Conservation (phyloP, 2,329 filamentous ascomycete genomes). For the Amesomyces nigricolor region DNA sequence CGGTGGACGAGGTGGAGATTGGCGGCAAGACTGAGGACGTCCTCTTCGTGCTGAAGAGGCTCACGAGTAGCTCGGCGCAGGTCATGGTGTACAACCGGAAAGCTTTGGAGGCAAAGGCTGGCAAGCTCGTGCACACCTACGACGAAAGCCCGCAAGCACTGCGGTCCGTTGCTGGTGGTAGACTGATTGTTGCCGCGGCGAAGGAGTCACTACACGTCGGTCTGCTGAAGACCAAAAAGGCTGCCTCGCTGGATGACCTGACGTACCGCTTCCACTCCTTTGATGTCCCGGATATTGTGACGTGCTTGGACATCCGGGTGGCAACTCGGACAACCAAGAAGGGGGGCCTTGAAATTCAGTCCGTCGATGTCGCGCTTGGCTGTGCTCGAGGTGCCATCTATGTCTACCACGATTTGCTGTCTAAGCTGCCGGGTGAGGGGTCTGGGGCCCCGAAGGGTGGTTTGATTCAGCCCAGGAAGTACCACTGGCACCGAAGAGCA, state of each 20-base stretch:
- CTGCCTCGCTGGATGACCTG: conserved; percentile 37
- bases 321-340: conserved; percentile 31
- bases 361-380: conserved; percentile 65
- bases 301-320: conserved; percentile 58
- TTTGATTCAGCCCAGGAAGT: conserved; percentile 54
- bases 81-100: conserved; percentile 44
- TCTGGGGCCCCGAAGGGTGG: conserved; percentile 39
- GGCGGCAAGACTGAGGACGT: conserved; percentile 38
- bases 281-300: conserved; percentile 57
- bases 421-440: conserved; percentile 46
- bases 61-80: conserved; percentile 33
- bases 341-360: conserved; percentile 26
- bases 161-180: conserved; percentile 44
- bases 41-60: conserved; percentile 43
- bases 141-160: conserved; percentile 25
- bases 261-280: conserved; percentile 54
- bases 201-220: conserved; percentile 57
- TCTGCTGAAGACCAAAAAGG: conserved; percentile 33
- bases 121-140: conserved; percentile 25
- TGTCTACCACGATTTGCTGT: conserved; percentile 71
- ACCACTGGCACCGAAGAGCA: conserved; percentile 87
- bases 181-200: conserved; percentile 51
- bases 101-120: conserved; percentile 19
- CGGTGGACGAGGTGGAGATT: conserved; percentile 36
- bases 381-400: conserved; percentile 71